Percentiles rank a stretch among this genome's conserved stretches.
Evolutionary conservation across 2,329 filamentous ascomycete genomes (phyloP).

Genomic region (Cladosporium sp.): DNA sequence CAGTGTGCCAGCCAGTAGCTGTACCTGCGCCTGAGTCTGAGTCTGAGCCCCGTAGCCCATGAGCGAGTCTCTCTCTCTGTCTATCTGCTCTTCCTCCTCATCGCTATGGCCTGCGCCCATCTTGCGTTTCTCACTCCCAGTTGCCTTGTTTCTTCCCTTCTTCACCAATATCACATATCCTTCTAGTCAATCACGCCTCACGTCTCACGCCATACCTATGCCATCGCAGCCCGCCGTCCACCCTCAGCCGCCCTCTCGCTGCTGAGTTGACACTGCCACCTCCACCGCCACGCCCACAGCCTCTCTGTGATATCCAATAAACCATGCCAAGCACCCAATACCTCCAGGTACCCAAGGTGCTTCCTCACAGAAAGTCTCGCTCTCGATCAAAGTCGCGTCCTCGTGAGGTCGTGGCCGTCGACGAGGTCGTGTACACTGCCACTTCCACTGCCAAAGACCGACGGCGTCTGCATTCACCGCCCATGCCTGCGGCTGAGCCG

Average conservation of each 20-base stretch:
- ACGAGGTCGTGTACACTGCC: constrained; percentile 19
- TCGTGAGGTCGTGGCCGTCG: constrained; percentile 18
- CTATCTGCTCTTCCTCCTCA: too few relatives aligned
- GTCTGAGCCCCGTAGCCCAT: too few relatives aligned
- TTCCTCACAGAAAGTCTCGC: constrained; percentile 29
- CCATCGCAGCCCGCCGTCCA: neutral
- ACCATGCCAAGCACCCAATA: constrained; percentile 28
- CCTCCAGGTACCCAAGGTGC: constrained; percentile 34
- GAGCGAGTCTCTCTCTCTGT: too few relatives aligned
- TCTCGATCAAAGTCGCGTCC: constrained; percentile 29
- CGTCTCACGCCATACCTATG: neutral
- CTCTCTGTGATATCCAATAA: neutral
- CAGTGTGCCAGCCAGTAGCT: neutral
- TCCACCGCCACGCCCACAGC: neutral
- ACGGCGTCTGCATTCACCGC: constrained; percentile 20
- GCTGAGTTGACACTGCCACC: neutral
- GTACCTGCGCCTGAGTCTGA: neutral
- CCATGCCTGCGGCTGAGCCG: constrained; percentile 14
- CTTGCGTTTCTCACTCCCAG: too few relatives aligned
- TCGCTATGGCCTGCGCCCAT: neutral
- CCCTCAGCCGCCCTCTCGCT: neutral
- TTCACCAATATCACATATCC: neutral
- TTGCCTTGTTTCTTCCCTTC: neutral
- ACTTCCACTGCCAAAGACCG: constrained; percentile 16
- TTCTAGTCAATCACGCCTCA: too few relatives aligned